Conservation (phyloP, 257 asterid genomes). For the Solanum lignicaule region DNA sequence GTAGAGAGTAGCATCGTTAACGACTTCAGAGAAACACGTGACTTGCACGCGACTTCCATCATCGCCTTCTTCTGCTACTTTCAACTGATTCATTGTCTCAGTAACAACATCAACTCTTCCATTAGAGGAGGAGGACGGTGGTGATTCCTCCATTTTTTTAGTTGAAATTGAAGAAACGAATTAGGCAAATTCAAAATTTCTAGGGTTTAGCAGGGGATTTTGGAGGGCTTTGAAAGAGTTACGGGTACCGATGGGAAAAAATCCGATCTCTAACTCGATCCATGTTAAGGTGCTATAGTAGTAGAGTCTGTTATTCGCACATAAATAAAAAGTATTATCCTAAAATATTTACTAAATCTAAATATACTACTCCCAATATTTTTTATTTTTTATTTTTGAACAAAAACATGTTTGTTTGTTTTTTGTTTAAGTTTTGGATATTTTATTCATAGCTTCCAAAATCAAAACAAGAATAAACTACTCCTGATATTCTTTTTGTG, state of each 20-base stretch:
- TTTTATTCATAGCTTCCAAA: no score
- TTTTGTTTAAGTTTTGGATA: no score
- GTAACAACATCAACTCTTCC: not conserved
- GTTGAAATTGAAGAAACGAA: not conserved
- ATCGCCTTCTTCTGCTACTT: slow-evolving; percentile 3
- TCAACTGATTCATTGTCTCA: slow-evolving; percentile 9
- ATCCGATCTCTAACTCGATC: not conserved
- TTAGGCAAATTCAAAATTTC: not conserved
- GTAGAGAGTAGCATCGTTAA: slow-evolving; percentile 52
- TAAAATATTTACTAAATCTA: no score
- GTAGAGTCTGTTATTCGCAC: no score
- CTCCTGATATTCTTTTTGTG: no score
- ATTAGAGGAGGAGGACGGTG: not conserved
- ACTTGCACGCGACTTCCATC: slow-evolving; percentile 32
- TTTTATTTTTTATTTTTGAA: no score
- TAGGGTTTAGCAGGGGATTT: not conserved
- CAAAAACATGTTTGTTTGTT: no score
- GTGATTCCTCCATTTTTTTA: not conserved
- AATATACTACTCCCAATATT: no score
- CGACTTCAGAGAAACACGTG: slow-evolving; percentile 60
- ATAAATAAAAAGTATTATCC: no score
- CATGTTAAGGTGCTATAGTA: not conserved
- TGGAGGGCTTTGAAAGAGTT: not conserved
- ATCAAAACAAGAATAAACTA: no score
- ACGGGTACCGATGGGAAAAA: not conserved